These are phyloP conservation scores for Eucalyptus regnans DNA, from an alignment of 345 rosid genomes.

Conservation along the genomic window DNA sequence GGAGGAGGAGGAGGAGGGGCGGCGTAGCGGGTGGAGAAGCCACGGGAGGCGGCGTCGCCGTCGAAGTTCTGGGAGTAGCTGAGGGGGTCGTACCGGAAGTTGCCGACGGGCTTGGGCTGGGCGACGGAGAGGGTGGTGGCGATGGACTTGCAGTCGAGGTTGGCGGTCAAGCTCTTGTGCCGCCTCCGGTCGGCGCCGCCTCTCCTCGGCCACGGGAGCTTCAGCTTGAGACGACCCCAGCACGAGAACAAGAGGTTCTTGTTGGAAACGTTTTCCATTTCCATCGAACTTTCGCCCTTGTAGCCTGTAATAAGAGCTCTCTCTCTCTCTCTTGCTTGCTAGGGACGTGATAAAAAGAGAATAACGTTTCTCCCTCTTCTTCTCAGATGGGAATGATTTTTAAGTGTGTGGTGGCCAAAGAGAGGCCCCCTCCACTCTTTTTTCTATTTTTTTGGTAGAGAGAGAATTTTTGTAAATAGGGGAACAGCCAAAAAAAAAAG, in stretches of 20 bases:
- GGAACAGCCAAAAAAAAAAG: no score
- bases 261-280: not conserved
- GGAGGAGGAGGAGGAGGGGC: not conserved
- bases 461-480: not conserved
- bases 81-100: slow-evolving; percentile 1
- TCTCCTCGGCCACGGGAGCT: not conserved
- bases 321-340: not conserved
- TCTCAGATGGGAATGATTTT: not conserved
- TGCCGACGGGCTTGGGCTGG: slow-evolving; percentile 2
- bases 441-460: not conserved
- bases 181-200: not conserved
- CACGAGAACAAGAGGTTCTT: not conserved
- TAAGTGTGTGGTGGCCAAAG: not conserved
- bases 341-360: not conserved
- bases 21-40: not conserved
- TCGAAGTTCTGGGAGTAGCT: slow-evolving; percentile 10
- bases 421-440: not conserved
- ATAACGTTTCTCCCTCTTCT: not conserved
- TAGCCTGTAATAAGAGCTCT: not conserved
- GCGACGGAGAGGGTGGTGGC: not conserved
- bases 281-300: not conserved
- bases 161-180: not conserved
- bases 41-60: not conserved
- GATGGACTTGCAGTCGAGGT: slow-evolving; percentile 1
- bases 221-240: not conserved